Percentiles rank a stretch among this genome's conserved stretches.
These are phyloP conservation scores for Exserohilum turcica DNA, from an alignment of 2,329 filamentous ascomycete species.

Conservation along the genomic window DNA sequence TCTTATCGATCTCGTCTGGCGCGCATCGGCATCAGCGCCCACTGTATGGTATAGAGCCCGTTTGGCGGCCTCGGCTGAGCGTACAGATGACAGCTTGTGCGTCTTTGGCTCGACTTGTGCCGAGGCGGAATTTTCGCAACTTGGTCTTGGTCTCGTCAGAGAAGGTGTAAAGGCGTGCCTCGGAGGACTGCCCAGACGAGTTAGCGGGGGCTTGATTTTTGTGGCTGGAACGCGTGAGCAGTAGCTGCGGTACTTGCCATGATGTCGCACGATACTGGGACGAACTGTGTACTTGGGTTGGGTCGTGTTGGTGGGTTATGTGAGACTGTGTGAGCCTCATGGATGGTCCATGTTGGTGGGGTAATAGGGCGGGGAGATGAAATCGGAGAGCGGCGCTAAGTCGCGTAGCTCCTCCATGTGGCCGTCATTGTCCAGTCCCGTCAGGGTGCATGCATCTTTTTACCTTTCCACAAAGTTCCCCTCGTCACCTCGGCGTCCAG, in stretches of 20 bases:
- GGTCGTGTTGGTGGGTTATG: conserved; percentile 11
- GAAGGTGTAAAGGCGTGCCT: conserved; percentile 90
- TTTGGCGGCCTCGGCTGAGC: conserved; percentile 33
- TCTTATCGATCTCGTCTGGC: conserved; percentile 86
- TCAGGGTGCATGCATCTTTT: conserved; percentile 8
- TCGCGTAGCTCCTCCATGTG: conserved; percentile 8
- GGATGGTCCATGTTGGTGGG: conserved; percentile 11
- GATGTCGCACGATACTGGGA: conserved; percentile 1
- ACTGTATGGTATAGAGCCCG: conserved; percentile 1
- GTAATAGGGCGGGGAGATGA: conserved; percentile 18
- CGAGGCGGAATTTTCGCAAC: conserved; percentile 91
- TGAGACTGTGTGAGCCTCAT: conserved; percentile 28
- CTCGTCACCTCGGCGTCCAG: conserved; percentile 27
- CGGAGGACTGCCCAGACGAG: conserved; percentile 62
- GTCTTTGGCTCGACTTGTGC: conserved; percentile 82
- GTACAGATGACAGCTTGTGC: conserved; percentile 95
- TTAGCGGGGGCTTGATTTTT: conserved; percentile 9
- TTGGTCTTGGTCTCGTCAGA: conserved; percentile 86
- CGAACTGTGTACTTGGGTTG: conserved; percentile 11
- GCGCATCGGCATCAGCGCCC: conserved; percentile 37
- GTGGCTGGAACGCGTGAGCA: not conserved
- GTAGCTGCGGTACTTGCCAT: conserved; percentile 27
- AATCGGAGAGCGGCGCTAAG: conserved; percentile 24
- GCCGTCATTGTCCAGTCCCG: conserved; percentile 5
- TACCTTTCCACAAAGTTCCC: conserved; percentile 8